phyloP scores from a whole-genome alignment of 2,329 filamentous ascomycete genomes.

The Fusarium sp. region DNA sequence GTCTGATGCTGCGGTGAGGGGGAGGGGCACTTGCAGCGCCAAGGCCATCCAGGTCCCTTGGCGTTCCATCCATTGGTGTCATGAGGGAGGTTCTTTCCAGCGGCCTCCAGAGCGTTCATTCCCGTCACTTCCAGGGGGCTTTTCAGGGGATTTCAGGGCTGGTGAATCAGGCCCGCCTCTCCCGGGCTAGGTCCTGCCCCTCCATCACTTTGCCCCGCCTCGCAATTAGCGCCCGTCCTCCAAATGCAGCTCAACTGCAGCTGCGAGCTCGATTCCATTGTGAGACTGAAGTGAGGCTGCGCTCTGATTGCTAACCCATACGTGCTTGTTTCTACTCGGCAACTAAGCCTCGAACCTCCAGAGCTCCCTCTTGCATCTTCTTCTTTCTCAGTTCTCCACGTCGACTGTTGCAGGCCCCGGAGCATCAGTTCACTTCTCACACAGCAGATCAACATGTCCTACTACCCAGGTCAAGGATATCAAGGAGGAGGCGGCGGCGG shows the following conservation, averaged over 20 bases:
- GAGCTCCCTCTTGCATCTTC: slow-evolving; percentile 20
- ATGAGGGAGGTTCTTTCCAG: not conserved
- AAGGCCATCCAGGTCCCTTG: slow-evolving; percentile 34
- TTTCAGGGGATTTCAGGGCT: slow-evolving; percentile 21
- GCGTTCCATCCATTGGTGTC: not conserved
- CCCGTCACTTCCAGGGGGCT: slow-evolving; percentile 7
- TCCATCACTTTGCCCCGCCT: slow-evolving; percentile 17
- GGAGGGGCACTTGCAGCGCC: slow-evolving; percentile 35
- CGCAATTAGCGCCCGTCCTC: slow-evolving; percentile 29
- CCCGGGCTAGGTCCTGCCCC: slow-evolving; percentile 1
- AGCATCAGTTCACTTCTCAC: slow-evolving; percentile 3
- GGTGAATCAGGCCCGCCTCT: slow-evolving; percentile 10
- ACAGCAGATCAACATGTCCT: slow-evolving; percentile 47
- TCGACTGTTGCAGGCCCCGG: not conserved
- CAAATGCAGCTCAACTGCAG: not conserved
- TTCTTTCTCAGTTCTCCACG: not conserved
- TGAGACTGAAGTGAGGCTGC: slow-evolving; percentile 8
- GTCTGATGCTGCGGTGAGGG: slow-evolving; percentile 33
- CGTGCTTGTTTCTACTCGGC: slow-evolving; percentile 11
- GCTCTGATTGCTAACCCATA: slow-evolving; percentile 13
- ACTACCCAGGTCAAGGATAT: slow-evolving; percentile 55
- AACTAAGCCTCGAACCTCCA: not conserved
- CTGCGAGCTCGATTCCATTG: not conserved
- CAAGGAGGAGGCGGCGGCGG: slow-evolving; percentile 51
- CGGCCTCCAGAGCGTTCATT: slow-evolving; percentile 25